These are phyloP conservation scores for Leccinum rimulosum DNA, from an alignment of 768 basidiomycete species.

Conservation along the genomic window DNA sequence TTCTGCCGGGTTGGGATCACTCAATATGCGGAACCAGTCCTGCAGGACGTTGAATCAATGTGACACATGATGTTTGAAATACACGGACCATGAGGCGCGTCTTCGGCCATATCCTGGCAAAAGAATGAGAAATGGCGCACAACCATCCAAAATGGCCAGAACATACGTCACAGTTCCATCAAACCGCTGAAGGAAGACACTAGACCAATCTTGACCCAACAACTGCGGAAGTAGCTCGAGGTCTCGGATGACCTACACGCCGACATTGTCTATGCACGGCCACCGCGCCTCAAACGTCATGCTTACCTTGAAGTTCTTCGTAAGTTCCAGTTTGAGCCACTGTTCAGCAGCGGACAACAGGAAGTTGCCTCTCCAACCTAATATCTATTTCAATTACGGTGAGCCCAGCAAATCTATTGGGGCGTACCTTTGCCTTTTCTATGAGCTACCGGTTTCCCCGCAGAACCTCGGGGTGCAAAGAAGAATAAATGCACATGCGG, in stretches of 20 bases:
- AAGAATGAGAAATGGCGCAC: slow-evolving; percentile 21
- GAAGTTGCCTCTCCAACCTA: slow-evolving; percentile 95
- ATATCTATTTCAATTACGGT: background rate
- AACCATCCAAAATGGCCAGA: slow-evolving; percentile 6
- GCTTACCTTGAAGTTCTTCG: slow-evolving; percentile 88
- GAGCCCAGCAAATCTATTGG: background rate
- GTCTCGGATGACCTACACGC: slow-evolving; percentile 80
- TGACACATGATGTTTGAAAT: slow-evolving; percentile 1
- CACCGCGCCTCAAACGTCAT: background rate
- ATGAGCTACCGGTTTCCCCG: slow-evolving; percentile 92
- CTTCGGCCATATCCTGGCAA: slow-evolving; percentile 75
- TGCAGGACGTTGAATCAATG: slow-evolving; percentile 25
- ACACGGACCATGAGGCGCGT: slow-evolving; percentile 65
- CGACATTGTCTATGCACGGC: background rate
- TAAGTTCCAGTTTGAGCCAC: slow-evolving; percentile 91
- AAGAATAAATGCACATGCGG: slow-evolving; percentile 91
- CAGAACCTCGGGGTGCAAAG: slow-evolving; percentile 86
- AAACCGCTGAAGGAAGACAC: slow-evolving; percentile 93
- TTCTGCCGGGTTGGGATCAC: slow-evolving; percentile 78
- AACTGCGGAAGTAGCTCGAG: slow-evolving; percentile 93
- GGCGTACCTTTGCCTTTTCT: slow-evolving; percentile 80
- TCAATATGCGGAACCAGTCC: slow-evolving; percentile 84
- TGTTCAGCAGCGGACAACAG: slow-evolving; percentile 90
- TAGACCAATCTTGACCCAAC: slow-evolving; percentile 94
- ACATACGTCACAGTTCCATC: slow-evolving; percentile 85